Conservation (phyloP, 2,329 filamentous ascomycete species). For the Aspergillus fischeri region DNA sequence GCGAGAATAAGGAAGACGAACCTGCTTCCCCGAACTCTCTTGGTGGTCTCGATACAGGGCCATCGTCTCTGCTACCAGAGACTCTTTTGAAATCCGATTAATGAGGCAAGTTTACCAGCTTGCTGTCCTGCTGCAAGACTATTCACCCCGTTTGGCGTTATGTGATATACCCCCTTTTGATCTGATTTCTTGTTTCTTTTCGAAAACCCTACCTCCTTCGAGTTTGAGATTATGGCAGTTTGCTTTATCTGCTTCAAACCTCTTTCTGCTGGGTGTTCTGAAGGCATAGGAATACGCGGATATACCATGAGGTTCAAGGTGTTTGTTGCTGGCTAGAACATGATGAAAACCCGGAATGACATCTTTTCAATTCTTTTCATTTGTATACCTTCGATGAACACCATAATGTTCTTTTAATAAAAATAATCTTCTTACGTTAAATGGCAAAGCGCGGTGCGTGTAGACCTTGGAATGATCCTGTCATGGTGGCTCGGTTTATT, state of each 20-base stretch:
- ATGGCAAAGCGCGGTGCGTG: neutral
- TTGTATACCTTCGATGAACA: neutral
- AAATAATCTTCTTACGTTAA: neutral
- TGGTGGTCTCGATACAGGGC: conserved; percentile 24
- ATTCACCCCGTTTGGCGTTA: conserved; percentile 26
- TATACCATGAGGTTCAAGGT: neutral
- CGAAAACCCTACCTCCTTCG: neutral
- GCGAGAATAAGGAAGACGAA: conserved; percentile 6
- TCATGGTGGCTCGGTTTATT: too few relatives aligned
- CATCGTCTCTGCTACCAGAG: conserved; percentile 25
- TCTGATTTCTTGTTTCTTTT: conserved; percentile 11
- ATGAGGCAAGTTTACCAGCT: neutral
- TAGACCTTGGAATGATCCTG: neutral
- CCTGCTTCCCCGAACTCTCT: conserved; percentile 17
- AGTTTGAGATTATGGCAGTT: neutral
- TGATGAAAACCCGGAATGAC: neutral
- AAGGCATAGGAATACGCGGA: neutral
- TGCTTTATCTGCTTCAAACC: neutral
- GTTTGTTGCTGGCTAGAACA: neutral
- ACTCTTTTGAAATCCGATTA: conserved; percentile 20
- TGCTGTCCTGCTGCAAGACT: conserved; percentile 6
- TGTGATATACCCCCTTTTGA: conserved; percentile 39
- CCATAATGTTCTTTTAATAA: neutral
- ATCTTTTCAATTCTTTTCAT: neutral
- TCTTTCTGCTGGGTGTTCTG: neutral